A percentile compares a stretch with the other conserved stretches of the same genome.
These are phyloP conservation scores for Hanseniaspora guilliermondii DNA, from an alignment of 805 yeast genomes.

Conservation along the genomic window DNA sequence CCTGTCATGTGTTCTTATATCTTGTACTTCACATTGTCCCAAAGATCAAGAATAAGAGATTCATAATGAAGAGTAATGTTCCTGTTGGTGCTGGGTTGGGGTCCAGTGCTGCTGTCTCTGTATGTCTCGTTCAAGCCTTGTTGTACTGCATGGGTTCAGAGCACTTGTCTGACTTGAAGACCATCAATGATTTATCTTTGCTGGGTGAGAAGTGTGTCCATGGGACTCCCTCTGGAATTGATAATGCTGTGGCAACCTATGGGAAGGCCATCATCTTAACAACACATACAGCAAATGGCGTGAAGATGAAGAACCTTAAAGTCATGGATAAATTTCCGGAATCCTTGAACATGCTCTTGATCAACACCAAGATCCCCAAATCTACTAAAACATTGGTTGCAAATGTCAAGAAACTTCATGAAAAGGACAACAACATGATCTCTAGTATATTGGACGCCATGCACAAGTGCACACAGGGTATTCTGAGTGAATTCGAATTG, in stretches of 20 bases:
- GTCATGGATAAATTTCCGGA: slow-evolving; percentile 45
- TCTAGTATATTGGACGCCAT: slow-evolving; percentile 60
- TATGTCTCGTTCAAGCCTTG: slow-evolving; percentile 68
- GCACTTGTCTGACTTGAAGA: slow-evolving; percentile 33
- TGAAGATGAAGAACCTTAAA: slow-evolving; percentile 16
- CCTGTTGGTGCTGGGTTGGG: slow-evolving; percentile 98
- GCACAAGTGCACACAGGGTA: slow-evolving; percentile 60
- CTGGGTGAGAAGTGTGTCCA: slow-evolving; percentile 92
- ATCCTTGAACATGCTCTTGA: slow-evolving; percentile 50
- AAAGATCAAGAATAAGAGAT: slow-evolving; percentile 39
- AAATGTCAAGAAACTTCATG: slow-evolving; percentile 48
- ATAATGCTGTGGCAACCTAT: slow-evolving; percentile 86
- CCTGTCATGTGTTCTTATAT: slow-evolving; percentile 77
- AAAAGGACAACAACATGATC: slow-evolving; percentile 42
- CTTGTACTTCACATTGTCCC: slow-evolving; percentile 51
- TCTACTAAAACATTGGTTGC: slow-evolving; percentile 76
- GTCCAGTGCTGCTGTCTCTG: slow-evolving; percentile 82
- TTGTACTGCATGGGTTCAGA: slow-evolving; percentile 27
- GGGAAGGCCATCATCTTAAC: slow-evolving; percentile 80
- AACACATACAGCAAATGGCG: slow-evolving; percentile 20
- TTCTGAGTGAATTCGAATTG: slow-evolving; percentile 27
- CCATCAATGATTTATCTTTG: slow-evolving; percentile 76
- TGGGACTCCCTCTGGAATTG: slow-evolving; percentile 94
- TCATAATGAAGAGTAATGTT: slow-evolving; percentile 63
- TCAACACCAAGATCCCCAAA: slow-evolving; percentile 79